Evolutionary conservation across 192 early-diverging fungal genomes (phyloP), one percentile per base, ranked within the genome.

Genomic region (Piromyces finnis): DNA sequence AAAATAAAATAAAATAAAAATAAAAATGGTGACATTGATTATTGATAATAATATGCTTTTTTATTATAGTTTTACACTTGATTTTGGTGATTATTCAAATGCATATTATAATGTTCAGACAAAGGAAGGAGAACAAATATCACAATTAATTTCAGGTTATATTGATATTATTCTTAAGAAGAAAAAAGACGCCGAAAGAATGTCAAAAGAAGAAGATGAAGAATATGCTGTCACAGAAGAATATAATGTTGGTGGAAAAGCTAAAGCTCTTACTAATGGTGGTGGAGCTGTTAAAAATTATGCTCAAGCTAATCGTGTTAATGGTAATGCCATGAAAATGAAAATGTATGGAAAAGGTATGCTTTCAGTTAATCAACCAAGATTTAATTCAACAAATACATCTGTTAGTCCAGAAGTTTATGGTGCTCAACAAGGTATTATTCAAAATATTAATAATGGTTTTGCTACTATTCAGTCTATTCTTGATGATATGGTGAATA

Each of bases 151-250:
- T 81, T 80, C 85, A 9, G 90, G 90, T 9, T 91, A 91, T 82
- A 90, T 91, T 85, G 90, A 91, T 81, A 91, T 91, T 59, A 88
- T 89, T 77, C 79, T 91, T 77, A 91, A 90, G 80, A 87, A 87
- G 80, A 82, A 86, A 35, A 89, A 87, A 29, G 87, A 89, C 30
- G 85, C 90, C 4, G 86, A 87, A 29, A 86, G 87, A 78, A 82
- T 89, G 11, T 85, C 85, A 30, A 82, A 83, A 27, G 82, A 83
- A 37, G 81, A 30, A 28, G 83, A 84, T 41, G 90, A 91, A 81
- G 88, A 88, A 79, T 85, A 86, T 30, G 86, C 86, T 11, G 83
- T 85, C 4, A 80, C 86, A 29, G 90, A 91, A 80, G 90, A 91
- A 78, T 91, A 88, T 80, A 84, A 27, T 29, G 12, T 9, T 32